Evolutionary conservation across 2,329 filamentous ascomycete species (phyloP), one percentile per base, ranked within the genome.

Genomic region (Pseudocercospora macadamiae): DNA sequence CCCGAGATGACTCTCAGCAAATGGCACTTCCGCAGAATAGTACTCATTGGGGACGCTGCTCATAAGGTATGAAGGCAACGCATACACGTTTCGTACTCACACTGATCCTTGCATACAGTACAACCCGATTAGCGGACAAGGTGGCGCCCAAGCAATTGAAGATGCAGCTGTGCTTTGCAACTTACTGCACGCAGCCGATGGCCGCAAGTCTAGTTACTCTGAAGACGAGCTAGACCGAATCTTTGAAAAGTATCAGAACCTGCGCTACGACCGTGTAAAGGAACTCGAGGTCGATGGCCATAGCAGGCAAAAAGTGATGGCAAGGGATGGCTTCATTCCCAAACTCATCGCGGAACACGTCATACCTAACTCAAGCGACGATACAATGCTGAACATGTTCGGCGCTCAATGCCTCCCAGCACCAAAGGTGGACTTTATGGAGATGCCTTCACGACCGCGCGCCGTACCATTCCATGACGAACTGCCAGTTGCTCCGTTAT

Each of bases 61-160:
- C 53, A 55, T 25, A 55, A 36, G 32, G 32, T n/a, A 8, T 14
- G 5, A 3, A 36, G 16, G 32, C 32, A 36, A 2, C 10, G 16
- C 16, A 3, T 3, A 8, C 7, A 16, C 32, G 32, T 14, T 14
- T 14, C 12, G 3, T 36, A 36, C 4, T 12, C 16, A 36, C 5
- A 16, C 32, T 36, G 32, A 36, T n/a, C 4, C n/a, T n/a, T 12
- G 16, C 12, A n/a, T 36, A 3, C 16, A 55, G 53, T 55, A 26
- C 42, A 55, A 55, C 23, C 53, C 53, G 14, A 55, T 55, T 8
- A 9, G n/a, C 14, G 53, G 53, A 12, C 21, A 55, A 32, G 53
- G 53, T 12, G 53, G 53, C 19, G 30, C 14, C 25, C n/a, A 28
- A 14, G 53, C 53, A 10, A 55, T 55, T 36, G 53, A 55, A 32